These are phyloP conservation scores for Solanum hybrid DNA, from an alignment of 305 asterid species.

Conservation along the genomic window DNA sequence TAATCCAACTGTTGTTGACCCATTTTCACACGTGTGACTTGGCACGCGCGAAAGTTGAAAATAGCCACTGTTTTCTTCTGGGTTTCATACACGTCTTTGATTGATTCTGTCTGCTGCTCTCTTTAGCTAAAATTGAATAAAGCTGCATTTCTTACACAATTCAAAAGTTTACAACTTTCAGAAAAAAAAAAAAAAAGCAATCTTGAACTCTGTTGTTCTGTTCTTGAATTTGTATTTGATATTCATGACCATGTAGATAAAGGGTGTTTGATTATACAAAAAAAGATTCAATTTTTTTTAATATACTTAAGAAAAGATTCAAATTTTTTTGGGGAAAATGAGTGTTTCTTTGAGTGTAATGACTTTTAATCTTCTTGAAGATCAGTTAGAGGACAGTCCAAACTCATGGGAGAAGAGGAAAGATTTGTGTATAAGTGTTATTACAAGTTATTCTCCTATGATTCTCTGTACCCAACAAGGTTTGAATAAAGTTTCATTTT, in stretches of 20 bases:
- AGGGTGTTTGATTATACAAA: neutral
- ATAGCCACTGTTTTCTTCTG: neutral
- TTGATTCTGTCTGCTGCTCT: neutral
- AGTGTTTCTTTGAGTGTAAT: constrained; percentile 78
- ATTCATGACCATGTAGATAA: neutral
- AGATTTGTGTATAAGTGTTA: constrained; percentile 74
- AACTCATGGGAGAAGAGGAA: constrained; percentile 94
- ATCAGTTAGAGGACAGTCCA: constrained; percentile 74
- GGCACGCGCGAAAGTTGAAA: neutral
- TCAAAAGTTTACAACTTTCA: neutral
- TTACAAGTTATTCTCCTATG: constrained; percentile 84
- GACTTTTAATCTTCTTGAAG: constrained; percentile 92
- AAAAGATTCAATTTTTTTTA: neutral
- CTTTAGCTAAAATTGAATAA: neutral
- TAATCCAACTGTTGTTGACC: neutral
- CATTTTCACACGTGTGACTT: neutral
- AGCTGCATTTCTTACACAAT: neutral
- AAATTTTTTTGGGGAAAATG: constrained; percentile 29
- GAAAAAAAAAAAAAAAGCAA: neutral
- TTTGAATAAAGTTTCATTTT: constrained; percentile 4
- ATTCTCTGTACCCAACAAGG: constrained; percentile 96
- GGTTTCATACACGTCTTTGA: neutral
- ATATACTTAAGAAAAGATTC: neutral
- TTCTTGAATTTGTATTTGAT: neutral
- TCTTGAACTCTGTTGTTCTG: neutral